These are phyloP conservation scores for Tolypocladium amazonense DNA, from an alignment of 2,329 filamentous ascomycete genomes.

Conservation along the genomic window DNA sequence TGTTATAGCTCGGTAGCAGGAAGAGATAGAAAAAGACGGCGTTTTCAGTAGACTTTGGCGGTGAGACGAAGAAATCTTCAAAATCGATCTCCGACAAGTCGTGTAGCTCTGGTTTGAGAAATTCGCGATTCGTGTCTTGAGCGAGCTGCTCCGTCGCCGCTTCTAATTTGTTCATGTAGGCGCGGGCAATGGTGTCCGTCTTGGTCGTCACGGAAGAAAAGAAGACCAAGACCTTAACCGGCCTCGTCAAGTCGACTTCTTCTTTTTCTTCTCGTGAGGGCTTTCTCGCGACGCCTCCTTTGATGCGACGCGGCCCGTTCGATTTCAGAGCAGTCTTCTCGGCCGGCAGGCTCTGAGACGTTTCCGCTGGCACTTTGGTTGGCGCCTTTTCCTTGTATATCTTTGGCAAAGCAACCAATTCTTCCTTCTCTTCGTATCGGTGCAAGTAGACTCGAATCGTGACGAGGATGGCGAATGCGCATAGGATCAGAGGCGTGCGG, in stretches of 20 bases:
- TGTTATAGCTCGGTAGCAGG: slow-evolving; percentile 85
- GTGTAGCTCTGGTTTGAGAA: slow-evolving; percentile 51
- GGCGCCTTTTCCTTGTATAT: slow-evolving; percentile 13
- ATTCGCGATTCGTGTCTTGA: slow-evolving; percentile 23
- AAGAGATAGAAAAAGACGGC: slow-evolving; percentile 71
- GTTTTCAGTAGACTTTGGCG: slow-evolving; percentile 49
- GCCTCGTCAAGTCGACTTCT: slow-evolving; percentile 22
- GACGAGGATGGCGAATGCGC: slow-evolving; percentile 24
- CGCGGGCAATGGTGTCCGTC: slow-evolving; percentile 63
- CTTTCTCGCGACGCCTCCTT: slow-evolving; percentile 28
- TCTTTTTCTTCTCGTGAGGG: slow-evolving; percentile 13
- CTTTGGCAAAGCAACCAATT: slow-evolving; percentile 26
- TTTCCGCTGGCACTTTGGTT: slow-evolving; percentile 2
- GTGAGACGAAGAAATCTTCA: slow-evolving; percentile 81
- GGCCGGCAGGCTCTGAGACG: slow-evolving; percentile 6
- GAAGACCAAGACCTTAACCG: slow-evolving; percentile 69
- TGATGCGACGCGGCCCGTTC: slow-evolving; percentile 38
- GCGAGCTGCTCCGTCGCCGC: slow-evolving; percentile 39
- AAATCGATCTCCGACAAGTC: slow-evolving; percentile 83
- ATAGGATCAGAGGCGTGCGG: slow-evolving; percentile 32
- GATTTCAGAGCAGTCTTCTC: slow-evolving; percentile 19
- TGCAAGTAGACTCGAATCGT: slow-evolving; percentile 32
- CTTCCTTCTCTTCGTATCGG: slow-evolving; percentile 19
- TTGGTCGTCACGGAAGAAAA: slow-evolving; percentile 81
- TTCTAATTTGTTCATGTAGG: slow-evolving; percentile 47